Base-by-base conservation (phyloP, 306 rosid genomes). In the Vachellia pachyceras region DNA sequence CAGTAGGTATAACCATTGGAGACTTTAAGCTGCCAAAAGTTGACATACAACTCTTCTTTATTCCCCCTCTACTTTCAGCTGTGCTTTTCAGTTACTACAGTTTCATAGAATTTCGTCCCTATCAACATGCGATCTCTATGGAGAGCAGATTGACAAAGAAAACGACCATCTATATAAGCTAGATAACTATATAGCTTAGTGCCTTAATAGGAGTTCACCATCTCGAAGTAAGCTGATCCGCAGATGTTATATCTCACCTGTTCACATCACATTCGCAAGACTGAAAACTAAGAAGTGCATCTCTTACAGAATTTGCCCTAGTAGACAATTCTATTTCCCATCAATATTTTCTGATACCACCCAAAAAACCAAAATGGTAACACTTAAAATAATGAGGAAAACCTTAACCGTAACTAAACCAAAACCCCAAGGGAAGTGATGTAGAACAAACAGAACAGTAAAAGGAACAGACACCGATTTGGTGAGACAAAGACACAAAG, bases 81-180 rank as follows among this genome's bases (percentile, higher is more conserved):
- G 42, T 29, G 20, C 41, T 63, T 63, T 63, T 60, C 18, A 13
- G 42, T 63, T 63, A 10, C 65, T 22, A 57, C 15, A 20, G 20
- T 22, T 57, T 60, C 66, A 5, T 23, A 25, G 66, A 23, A 29
- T 60, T 4, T 60, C 18, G 7, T 25, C 15, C 20, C 4, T 4
- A 14, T 35, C 54, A 75, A 61, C 18, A 61, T 5, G 18, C 68
- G 18, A 82, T 37, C 39, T 65, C 36, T 7, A 44, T n/a, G 52
- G 25, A 50, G 80, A 71, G 54, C 18, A 84, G 69, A 86, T 41
- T 44, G 52, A 76, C 57, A 45, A 37, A 41, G 71, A 57, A 41
- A 39, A 65, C 29, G 44, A 63, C 7, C 46, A 66, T 33, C 10
- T 23, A 47, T 70, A 70, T 65, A 45, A 46, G 5, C 54, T 46